Conservation (phyloP, 2,329 filamentous ascomycete species). For the Colletotrichum gloeosporioides region DNA sequence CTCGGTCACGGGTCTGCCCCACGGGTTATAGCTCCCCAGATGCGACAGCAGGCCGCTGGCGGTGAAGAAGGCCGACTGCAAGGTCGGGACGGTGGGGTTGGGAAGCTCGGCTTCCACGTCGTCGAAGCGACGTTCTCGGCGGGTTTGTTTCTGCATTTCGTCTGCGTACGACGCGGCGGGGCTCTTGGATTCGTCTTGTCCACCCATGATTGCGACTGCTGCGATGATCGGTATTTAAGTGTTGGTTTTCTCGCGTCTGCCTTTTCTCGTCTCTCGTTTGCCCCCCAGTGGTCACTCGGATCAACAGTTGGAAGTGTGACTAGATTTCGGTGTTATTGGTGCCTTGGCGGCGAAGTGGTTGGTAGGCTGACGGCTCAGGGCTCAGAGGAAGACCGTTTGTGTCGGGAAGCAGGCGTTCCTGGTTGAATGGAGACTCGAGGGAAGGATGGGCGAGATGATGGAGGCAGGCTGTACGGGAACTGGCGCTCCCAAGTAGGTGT, state of each 20-base stretch:
- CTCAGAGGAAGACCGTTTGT: neutral
- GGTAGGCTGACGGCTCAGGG: constrained; percentile 18
- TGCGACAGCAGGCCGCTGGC: constrained; percentile 50
- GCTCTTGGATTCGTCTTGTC: neutral
- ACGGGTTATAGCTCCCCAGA: constrained; percentile 60
- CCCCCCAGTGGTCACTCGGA: constrained; percentile 10
- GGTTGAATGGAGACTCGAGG: neutral
- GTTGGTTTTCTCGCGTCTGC: neutral
- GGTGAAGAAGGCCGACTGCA: constrained; percentile 34
- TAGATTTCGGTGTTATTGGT: neutral
- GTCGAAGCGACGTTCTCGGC: constrained; percentile 53
- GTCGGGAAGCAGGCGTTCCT: neutral
- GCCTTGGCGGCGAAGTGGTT: constrained; percentile 18
- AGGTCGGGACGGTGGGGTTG: constrained; percentile 33
- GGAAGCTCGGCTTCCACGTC: constrained; percentile 55
- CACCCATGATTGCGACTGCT: neutral
- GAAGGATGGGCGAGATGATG: neutral
- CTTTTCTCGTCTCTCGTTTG: neutral
- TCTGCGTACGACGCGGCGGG: constrained; percentile 32
- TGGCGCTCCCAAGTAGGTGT: neutral
- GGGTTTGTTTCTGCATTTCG: constrained; percentile 57
- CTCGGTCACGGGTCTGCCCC: constrained; percentile 63
- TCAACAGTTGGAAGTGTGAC: neutral
- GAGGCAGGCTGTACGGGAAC: neutral
- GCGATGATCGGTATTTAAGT: neutral